Base-by-base conservation (phyloP, 2,329 filamentous ascomycete species). In the Pseudogymnoascus sp. region DNA sequence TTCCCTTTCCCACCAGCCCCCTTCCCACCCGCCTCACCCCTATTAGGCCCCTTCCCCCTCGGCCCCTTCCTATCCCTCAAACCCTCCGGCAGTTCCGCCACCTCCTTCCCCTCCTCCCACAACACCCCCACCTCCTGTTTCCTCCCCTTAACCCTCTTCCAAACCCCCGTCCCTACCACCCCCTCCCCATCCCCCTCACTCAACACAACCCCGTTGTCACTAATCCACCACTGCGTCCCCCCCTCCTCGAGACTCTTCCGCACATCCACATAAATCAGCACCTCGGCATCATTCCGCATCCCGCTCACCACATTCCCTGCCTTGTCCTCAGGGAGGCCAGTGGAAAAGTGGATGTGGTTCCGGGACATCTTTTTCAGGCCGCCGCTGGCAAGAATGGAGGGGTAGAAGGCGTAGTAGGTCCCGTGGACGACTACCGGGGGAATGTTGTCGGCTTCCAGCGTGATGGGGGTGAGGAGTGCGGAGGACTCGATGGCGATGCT, bases 301-400 rank as follows among this genome's bases (percentile, higher is more conserved):
- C 92, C 92, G 40, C 87, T 91, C 24, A 93, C 82, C 1, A 93
- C 89, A 63, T 60, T 53, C 0, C 62, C 70, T 6, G 66, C 64
- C 7, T 65, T 68, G 42, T 68, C 68, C 61, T 72, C 72, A 0
- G 89, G 86, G 11, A 93, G 77, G 0, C 90, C 91, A 5, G 86
- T 85, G 1, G 90, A 90, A 73, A 95, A 96, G 76, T 99, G 95
- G 29, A 97, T 88, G 72, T 97, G 93, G 67, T 89, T 96, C 62
- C 95, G 78, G 0, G 80, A 81, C 95, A 97, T 97, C 64, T 82
- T 82, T 69, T 84, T 86, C 64, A 99, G 77, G 0, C 93, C 93
- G 4, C 93, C 93, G 0, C 83, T 80, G n/a, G 81, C 80, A 10
- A 92, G 75, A 65, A 99, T 97, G 10, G 80, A 71, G 0, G 82